Percentiles rank a stretch among this genome's conserved stretches.
Conservation (phyloP, 2,329 filamentous ascomycete genomes). For the Colletotrichum horii region DNA sequence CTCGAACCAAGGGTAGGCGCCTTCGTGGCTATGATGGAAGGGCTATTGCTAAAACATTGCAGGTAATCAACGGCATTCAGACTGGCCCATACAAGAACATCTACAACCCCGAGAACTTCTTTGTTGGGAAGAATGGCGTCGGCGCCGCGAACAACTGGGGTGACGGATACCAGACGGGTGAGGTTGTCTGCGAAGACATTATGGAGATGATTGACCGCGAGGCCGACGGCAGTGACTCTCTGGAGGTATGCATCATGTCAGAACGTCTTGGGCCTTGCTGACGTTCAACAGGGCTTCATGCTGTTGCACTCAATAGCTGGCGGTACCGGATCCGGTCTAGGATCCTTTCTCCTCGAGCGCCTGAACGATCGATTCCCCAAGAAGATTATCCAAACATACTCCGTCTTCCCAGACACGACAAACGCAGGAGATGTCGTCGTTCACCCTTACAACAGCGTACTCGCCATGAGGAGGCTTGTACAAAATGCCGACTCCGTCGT, state of each 20-base stretch:
- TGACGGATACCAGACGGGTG: slow-evolving; percentile 91
- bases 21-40: neutral
- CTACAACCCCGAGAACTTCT: slow-evolving; percentile 99
- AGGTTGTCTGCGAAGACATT: slow-evolving; percentile 92
- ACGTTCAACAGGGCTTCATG: slow-evolving; percentile 81
- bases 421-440: slow-evolving; percentile 91
- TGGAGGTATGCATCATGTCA: slow-evolving; percentile 66
- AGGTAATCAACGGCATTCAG: slow-evolving; percentile 91
- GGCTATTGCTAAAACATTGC: neutral
- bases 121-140: slow-evolving; percentile 89
- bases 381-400: slow-evolving; percentile 99
- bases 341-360: slow-evolving; percentile 91
- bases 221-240: slow-evolving; percentile 94
- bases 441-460: slow-evolving; percentile 95
- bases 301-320: slow-evolving; percentile 97
- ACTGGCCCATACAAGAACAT: slow-evolving; percentile 96
- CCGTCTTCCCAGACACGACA: slow-evolving; percentile 94
- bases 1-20: slow-evolving; percentile 80
- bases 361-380: slow-evolving; percentile 98
- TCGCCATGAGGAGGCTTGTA: slow-evolving; percentile 88
- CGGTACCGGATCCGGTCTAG: slow-evolving; percentile 93
- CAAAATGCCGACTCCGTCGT: slow-evolving; percentile 98
- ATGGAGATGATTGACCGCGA: slow-evolving; percentile 99
- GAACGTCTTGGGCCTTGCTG: slow-evolving; percentile 13
- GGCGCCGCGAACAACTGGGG: slow-evolving; percentile 99